Evolutionary conservation across 805 yeast species (phyloP).

Genomic region (Candida nitratophila): DNA sequence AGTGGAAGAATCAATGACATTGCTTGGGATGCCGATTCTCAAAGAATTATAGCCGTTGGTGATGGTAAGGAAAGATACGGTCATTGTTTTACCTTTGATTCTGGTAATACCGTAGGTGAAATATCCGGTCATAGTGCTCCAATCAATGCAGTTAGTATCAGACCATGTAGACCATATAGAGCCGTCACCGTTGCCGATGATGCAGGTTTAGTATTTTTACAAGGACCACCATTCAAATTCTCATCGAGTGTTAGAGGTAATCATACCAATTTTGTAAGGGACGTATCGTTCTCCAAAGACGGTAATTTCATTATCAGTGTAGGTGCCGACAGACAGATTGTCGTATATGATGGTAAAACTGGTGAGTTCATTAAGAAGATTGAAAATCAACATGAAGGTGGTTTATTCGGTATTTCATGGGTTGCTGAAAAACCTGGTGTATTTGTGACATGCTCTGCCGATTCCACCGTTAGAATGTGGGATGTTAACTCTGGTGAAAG

Average conservation of each 20-base stretch:
- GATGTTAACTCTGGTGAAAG: conserved; percentile 36
- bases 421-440: conserved; percentile 37
- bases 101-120: conserved; percentile 97
- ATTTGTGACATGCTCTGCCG: conserved; percentile 83
- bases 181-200: conserved; percentile 94
- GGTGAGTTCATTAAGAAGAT: conserved; percentile 64
- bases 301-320: conserved; percentile 72
- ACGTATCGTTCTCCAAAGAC: conserved; percentile 74
- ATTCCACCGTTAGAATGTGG: conserved; percentile 66
- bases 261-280: conserved; percentile 75
- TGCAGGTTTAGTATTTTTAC: conserved; percentile 70
- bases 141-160: conserved; percentile 78
- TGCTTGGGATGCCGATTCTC: conserved; percentile 87
- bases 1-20: conserved; percentile 77
- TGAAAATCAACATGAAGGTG: conserved; percentile 57
- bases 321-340: conserved; percentile 76
- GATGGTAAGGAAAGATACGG: conserved; percentile 90
- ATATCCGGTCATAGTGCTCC: conserved; percentile 85
- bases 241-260: conserved; percentile 60
- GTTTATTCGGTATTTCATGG: conserved; percentile 78
- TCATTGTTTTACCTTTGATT: conserved; percentile 86
- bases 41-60: conserved; percentile 89
- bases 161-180: conserved; percentile 82
- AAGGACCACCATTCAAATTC: conserved; percentile 94
- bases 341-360: conserved; percentile 77